Evolutionary conservation across 805 yeast species (phyloP).

Genomic region (Saccharomyces eubayanus): DNA sequence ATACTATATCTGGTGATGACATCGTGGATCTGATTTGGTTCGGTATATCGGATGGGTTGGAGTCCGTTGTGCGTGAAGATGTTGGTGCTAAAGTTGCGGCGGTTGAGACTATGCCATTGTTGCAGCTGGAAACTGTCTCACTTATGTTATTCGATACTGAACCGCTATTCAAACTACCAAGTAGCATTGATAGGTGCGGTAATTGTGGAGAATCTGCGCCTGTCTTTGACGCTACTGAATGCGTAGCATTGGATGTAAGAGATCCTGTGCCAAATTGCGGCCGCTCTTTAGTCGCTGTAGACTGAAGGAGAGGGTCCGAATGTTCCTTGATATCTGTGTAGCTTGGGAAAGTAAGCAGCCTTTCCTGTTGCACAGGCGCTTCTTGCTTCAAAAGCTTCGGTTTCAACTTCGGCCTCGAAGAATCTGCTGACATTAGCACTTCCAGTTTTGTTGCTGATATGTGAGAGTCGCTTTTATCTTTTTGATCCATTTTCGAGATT

Average conservation of each 20-base stretch:
- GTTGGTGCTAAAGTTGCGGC: slow-evolving; percentile 2
- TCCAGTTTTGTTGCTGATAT: slow-evolving; percentile 3
- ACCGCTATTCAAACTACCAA: slow-evolving; percentile 1
- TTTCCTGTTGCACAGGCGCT: slow-evolving; percentile 1
- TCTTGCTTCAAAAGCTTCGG: slow-evolving; percentile 1
- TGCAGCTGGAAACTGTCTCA: not conserved
- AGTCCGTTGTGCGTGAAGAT: not conserved
- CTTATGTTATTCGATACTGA: not conserved
- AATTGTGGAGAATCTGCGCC: slow-evolving; percentile 23
- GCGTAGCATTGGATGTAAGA: not conserved
- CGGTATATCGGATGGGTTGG: slow-evolving; percentile 13
- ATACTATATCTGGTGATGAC: slow-evolving; percentile 10
- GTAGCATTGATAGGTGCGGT: slow-evolving; percentile 27
- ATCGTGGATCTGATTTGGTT: slow-evolving; percentile 9
- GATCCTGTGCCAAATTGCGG: slow-evolving; percentile 7
- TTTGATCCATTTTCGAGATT: not conserved
- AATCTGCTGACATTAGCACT: slow-evolving; percentile 6
- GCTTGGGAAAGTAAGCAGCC: not conserved
- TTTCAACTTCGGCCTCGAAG: slow-evolving; percentile 4
- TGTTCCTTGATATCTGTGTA: not conserved
- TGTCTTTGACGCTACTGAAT: slow-evolving; percentile 36
- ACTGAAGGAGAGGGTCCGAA: not conserved
- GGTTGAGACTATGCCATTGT: not conserved
- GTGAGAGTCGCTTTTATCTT: not conserved
- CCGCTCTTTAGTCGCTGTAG: not conserved